A percentile compares a stretch with the other conserved stretches of the same genome.
Evolutionary conservation across 2,329 filamentous ascomycete species (phyloP).

Genomic region (Cytospora leucostoma): DNA sequence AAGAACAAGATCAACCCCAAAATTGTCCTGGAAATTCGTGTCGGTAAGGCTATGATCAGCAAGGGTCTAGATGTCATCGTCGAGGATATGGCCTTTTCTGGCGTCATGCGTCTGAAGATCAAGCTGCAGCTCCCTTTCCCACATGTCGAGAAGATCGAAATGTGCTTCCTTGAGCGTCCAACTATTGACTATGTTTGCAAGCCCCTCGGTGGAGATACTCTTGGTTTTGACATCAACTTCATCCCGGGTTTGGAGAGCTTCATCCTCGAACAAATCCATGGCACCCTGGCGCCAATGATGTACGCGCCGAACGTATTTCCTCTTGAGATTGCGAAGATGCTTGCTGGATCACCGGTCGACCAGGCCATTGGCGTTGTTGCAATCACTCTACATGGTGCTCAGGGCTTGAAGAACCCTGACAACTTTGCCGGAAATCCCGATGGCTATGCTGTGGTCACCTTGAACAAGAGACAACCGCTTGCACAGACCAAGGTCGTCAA

Average conservation of each 20-base stretch:
- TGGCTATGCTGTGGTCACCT: slow-evolving; percentile 81
- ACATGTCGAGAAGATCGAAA: slow-evolving; percentile 90
- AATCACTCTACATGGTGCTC: slow-evolving; percentile 85
- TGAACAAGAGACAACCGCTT: slow-evolving; percentile 80
- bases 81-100: slow-evolving; percentile 94
- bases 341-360: slow-evolving; percentile 90
- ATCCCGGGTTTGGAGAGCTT: slow-evolving; percentile 92
- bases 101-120: slow-evolving; percentile 94
- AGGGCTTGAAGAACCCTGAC: slow-evolving; percentile 92
- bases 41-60: slow-evolving; percentile 95
- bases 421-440: slow-evolving; percentile 91
- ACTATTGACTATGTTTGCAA: slow-evolving; percentile 97
- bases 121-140: slow-evolving; percentile 96
- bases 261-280: slow-evolving; percentile 95
- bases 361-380: slow-evolving; percentile 94
- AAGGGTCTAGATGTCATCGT: slow-evolving; percentile 97
- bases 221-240: slow-evolving; percentile 99
- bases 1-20: slow-evolving; percentile 98
- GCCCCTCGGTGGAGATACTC: slow-evolving; percentile 88
- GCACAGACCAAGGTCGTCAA: slow-evolving; percentile 86
- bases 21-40: slow-evolving; percentile 87
- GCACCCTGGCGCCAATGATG: slow-evolving; percentile 94
- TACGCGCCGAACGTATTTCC: slow-evolving; percentile 97
- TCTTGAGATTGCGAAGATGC: slow-evolving; percentile 97
- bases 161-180: slow-evolving; percentile 89